Evolutionary conservation across 768 basidiomycete genomes (phyloP).

Genomic region (Termitomyces sp.): DNA sequence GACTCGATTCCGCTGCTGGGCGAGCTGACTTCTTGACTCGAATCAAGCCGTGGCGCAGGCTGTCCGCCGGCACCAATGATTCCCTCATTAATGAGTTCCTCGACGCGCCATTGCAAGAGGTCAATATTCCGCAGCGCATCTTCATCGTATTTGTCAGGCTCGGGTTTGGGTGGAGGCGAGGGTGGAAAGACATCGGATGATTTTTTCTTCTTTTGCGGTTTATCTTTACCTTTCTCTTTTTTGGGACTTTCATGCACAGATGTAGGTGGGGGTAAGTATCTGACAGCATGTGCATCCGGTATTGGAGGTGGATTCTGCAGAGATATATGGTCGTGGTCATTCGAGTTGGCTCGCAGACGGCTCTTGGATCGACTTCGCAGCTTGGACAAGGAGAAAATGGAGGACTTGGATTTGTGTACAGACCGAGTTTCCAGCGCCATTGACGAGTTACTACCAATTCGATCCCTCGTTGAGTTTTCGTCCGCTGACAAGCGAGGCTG

Average conservation of each 20-base stretch:
- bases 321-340: constrained; percentile 33
- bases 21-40: constrained; percentile 26
- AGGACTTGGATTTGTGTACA: constrained; percentile 43
- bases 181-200: constrained; percentile 24
- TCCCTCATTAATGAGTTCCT: constrained; percentile 40
- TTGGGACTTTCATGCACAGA: not conserved
- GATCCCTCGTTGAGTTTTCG: constrained; percentile 19
- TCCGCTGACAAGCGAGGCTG: constrained; percentile 24
- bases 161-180: constrained; percentile 19
- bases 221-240: not conserved
- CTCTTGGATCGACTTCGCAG: constrained; percentile 35
- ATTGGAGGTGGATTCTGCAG: constrained; percentile 27
- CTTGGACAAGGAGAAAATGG: constrained; percentile 30
- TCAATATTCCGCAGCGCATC: not conserved
- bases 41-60: constrained; percentile 1
- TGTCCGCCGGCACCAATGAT: constrained; percentile 52
- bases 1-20: constrained; percentile 39
- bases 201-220: constrained; percentile 19
- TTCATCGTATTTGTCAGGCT: constrained; percentile 14
- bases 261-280: not conserved
- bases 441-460: constrained; percentile 22
- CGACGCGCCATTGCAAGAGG: not conserved
- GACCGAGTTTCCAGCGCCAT: constrained; percentile 8
- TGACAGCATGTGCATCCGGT: constrained; percentile 16
- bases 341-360: constrained; percentile 26